A percentile compares a stretch with the other conserved stretches of the same genome.
Conservation (phyloP, 1,139 yeast genomes). For the Spencermartinsiella ligniputridi region DNA sequence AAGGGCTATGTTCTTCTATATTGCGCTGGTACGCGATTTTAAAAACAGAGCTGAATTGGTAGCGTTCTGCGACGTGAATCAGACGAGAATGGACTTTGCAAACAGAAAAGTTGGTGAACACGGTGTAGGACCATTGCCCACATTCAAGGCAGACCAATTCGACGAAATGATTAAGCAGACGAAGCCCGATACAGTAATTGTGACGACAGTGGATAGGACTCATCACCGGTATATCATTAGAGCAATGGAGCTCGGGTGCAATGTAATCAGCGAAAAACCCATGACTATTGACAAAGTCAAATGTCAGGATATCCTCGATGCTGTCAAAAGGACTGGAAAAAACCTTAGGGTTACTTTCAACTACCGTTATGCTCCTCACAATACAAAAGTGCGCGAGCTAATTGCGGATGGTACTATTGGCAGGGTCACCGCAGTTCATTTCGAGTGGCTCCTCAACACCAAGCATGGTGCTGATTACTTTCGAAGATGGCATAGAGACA, state of each 20-base stretch:
- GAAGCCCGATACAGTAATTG: slow-evolving; percentile 16
- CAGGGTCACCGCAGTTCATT: slow-evolving; percentile 16
- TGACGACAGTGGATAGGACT: slow-evolving; percentile 18
- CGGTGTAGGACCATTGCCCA: slow-evolving; percentile 14
- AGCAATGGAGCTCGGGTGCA: slow-evolving; percentile 17
- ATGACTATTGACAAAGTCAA: slow-evolving; percentile 17
- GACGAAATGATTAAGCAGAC: slow-evolving; percentile 13
- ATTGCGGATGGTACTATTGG: slow-evolving; percentile 16
- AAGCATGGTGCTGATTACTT: slow-evolving; percentile 18
- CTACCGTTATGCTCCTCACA: slow-evolving; percentile 20
- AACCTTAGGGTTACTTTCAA: slow-evolving; percentile 17
- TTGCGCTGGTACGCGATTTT: slow-evolving; percentile 14
- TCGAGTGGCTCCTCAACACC: slow-evolving; percentile 18
- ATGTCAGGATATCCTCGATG: slow-evolving; percentile 17
- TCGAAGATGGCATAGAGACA: slow-evolving; percentile 17
- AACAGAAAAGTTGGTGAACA: slow-evolving; percentile 10
- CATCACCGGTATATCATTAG: slow-evolving; percentile 17
- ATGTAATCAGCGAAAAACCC: slow-evolving; percentile 18
- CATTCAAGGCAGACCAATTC: slow-evolving; percentile 13
- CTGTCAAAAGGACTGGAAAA: slow-evolving; percentile 15
- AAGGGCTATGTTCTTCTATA: slow-evolving; percentile 16
- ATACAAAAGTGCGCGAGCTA: slow-evolving; percentile 16
- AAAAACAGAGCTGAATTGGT: slow-evolving; percentile 12
- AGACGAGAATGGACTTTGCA: slow-evolving; percentile 17
- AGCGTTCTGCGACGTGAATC: slow-evolving; percentile 17